A percentile compares a stretch with the other conserved stretches of the same genome.
phyloP scores from a whole-genome alignment of 768 basidiomycete species.

The Tephrocybe sp. region DNA sequence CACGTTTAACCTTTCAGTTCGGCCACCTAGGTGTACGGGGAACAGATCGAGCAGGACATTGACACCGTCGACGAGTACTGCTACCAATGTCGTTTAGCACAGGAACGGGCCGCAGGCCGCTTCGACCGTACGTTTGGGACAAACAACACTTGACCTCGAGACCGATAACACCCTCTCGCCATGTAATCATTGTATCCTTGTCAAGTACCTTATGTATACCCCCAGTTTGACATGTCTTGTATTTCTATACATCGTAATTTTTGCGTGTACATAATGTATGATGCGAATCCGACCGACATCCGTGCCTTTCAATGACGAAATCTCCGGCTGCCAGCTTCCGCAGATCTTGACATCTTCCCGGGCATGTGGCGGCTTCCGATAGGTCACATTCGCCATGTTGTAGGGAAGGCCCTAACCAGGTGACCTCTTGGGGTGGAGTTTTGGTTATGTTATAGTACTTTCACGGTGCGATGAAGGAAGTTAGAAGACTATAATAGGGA shows the following conservation, averaged over 20 bases:
- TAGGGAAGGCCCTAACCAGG: constrained; percentile 2
- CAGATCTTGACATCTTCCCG: constrained; percentile 5
- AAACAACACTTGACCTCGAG: constrained; percentile 6
- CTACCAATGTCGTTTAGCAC: constrained; percentile 64
- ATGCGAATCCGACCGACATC: constrained; percentile 2
- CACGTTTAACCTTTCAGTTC: neutral
- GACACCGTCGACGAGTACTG: constrained; percentile 73
- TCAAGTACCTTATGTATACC: constrained; percentile 15
- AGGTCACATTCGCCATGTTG: constrained; percentile 11
- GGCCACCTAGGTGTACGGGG: constrained; percentile 53
- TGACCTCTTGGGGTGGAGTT: constrained; percentile 6
- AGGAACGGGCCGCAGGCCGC: constrained; percentile 32
- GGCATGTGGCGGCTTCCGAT: constrained; percentile 5
- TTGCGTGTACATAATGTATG: neutral
- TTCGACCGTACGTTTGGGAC: constrained; percentile 14
- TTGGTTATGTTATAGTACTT: neutral
- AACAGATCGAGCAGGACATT: constrained; percentile 65
- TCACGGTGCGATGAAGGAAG: no score
- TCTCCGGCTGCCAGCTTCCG: constrained; percentile 7
- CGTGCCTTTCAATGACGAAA: constrained; percentile 19
- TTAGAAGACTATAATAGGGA: no score
- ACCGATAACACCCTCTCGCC: neutral
- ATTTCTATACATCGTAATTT: neutral
- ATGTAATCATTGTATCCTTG: constrained; percentile 1
- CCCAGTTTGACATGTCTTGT: constrained; percentile 3